Evolutionary conservation across 306 rosid species (phyloP).

Genomic region (Biancaea sappan): DNA sequence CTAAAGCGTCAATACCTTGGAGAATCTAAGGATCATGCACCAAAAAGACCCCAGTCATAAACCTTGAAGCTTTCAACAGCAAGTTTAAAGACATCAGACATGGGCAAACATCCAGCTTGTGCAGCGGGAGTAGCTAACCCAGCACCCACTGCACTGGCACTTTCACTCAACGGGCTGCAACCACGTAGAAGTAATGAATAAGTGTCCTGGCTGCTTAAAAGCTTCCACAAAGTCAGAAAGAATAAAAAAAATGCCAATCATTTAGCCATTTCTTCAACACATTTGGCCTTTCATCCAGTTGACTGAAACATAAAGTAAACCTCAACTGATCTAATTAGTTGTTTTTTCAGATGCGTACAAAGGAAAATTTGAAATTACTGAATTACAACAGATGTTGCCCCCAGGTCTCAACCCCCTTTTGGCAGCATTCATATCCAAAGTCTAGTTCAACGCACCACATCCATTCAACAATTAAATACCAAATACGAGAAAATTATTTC

Average conservation of each 20-base stretch:
- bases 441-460: slow-evolving; percentile 19
- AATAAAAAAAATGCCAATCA: not conserved
- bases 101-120: slow-evolving; percentile 68
- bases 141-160: slow-evolving; percentile 71
- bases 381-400: slow-evolving; percentile 1
- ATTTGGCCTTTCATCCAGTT: not conserved
- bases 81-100: slow-evolving; percentile 69
- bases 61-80: slow-evolving; percentile 79
- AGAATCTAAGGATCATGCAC: slow-evolving; percentile 27
- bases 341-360: not conserved
- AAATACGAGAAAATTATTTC: slow-evolving; percentile 6
- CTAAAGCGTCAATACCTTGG: not conserved
- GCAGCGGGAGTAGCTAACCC: slow-evolving; percentile 73
- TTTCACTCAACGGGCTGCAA: slow-evolving; percentile 84
- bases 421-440: not conserved
- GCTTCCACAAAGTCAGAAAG: slow-evolving; percentile 17
- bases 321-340: not conserved
- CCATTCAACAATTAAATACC: slow-evolving; percentile 6
- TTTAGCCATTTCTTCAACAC: not conserved
- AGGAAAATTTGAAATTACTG: not conserved
- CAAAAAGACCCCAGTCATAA: slow-evolving; percentile 75
- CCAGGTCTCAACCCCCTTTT: not conserved
- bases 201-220: not conserved
- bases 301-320: not conserved
- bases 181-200: slow-evolving; percentile 7